Conservation (phyloP, 1,284 basidiomycete genomes). For the Papiliotrema flavescens region DNA sequence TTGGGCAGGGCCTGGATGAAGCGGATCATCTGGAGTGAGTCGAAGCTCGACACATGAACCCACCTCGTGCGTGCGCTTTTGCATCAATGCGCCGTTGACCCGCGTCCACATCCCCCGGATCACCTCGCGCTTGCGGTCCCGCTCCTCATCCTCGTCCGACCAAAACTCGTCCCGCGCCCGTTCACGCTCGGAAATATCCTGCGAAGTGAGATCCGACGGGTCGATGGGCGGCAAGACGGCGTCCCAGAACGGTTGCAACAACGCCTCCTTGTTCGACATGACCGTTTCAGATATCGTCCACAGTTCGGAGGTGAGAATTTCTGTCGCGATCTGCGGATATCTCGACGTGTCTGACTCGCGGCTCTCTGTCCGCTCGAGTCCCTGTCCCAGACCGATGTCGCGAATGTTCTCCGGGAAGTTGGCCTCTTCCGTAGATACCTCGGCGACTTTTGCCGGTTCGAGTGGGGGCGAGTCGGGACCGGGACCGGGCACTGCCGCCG, state of each 20-base stretch:
- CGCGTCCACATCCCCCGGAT: slow-evolving; percentile 63
- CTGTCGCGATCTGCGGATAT: slow-evolving; percentile 91
- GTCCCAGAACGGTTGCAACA: slow-evolving; percentile 89
- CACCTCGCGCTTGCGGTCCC: slow-evolving; percentile 51
- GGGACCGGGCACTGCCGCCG: slow-evolving; percentile 13
- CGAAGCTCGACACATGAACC: slow-evolving; percentile 30
- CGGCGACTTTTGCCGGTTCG: slow-evolving; percentile 19
- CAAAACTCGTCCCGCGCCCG: slow-evolving; percentile 33
- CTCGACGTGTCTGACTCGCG: slow-evolving; percentile 49
- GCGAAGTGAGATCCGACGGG: slow-evolving; percentile 9
- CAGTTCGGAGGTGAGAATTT: slow-evolving; percentile 90
- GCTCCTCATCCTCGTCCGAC: slow-evolving; percentile 42
- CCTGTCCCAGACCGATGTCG: slow-evolving; percentile 26
- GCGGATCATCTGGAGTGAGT: slow-evolving; percentile 68
- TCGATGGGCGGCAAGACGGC: slow-evolving; percentile 59
- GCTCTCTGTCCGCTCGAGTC: slow-evolving; percentile 23
- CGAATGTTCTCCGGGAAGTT: background rate
- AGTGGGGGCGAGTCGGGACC: slow-evolving; percentile 27
- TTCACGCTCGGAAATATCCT: slow-evolving; percentile 37
- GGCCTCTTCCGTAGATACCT: slow-evolving; percentile 5
- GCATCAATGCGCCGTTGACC: slow-evolving; percentile 80
- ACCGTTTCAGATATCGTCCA: slow-evolving; percentile 92
- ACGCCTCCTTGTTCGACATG: slow-evolving; percentile 58
- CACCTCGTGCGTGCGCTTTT: slow-evolving; percentile 86
- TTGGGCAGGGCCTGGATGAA: slow-evolving; percentile 83